phyloP scores from a whole-genome alignment of 164 flowering plant species.

The Aristolochia californica region DNA sequence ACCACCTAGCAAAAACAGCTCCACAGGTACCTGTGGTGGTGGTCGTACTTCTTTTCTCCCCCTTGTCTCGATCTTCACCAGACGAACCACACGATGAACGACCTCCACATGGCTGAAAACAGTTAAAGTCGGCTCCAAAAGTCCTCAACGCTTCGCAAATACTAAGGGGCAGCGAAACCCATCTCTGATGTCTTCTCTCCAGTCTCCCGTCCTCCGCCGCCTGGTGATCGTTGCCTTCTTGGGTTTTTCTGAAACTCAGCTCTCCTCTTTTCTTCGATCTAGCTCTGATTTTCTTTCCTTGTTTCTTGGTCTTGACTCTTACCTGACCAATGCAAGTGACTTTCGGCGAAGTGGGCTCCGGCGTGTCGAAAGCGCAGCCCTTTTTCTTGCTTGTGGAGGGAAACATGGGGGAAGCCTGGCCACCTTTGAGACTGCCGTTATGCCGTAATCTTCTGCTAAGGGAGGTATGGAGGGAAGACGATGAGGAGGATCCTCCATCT shows the following conservation, averaged over 20 bases:
- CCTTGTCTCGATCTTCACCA: slow-evolving; percentile 23
- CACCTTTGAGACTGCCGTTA: slow-evolving; percentile 68
- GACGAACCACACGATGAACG: slow-evolving; percentile 32
- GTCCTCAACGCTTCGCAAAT: slow-evolving; percentile 73
- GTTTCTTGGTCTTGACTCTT: slow-evolving; percentile 78
- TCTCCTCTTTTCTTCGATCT: slow-evolving; percentile 33
- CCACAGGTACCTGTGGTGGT: slow-evolving; percentile 36
- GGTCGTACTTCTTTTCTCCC: background rate
- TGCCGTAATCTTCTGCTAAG: slow-evolving; percentile 48
- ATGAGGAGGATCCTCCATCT: slow-evolving; percentile 21
- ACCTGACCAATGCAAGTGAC: slow-evolving; percentile 96
- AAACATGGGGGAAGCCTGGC: slow-evolving; percentile 71
- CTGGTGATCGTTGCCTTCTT: slow-evolving; percentile 14
- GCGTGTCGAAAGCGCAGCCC: slow-evolving; percentile 46
- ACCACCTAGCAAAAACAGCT: slow-evolving; percentile 55
- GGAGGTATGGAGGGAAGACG: slow-evolving; percentile 50
- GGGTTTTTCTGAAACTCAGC: slow-evolving; percentile 48
- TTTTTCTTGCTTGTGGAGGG: slow-evolving; percentile 35
- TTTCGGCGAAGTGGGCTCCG: slow-evolving; percentile 85
- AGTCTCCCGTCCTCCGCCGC: slow-evolving; percentile 27
- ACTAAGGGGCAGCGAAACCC: slow-evolving; percentile 82
- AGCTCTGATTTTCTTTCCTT: slow-evolving; percentile 42
- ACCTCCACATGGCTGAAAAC: slow-evolving; percentile 51
- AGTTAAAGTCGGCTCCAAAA: slow-evolving; percentile 63
- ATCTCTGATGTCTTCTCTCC: slow-evolving; percentile 51